A percentile compares a stretch with the other conserved stretches of the same genome.
These are phyloP conservation scores for Colletotrichum tropicicola DNA, from an alignment of 2,329 filamentous ascomycete genomes.

Conservation along the genomic window DNA sequence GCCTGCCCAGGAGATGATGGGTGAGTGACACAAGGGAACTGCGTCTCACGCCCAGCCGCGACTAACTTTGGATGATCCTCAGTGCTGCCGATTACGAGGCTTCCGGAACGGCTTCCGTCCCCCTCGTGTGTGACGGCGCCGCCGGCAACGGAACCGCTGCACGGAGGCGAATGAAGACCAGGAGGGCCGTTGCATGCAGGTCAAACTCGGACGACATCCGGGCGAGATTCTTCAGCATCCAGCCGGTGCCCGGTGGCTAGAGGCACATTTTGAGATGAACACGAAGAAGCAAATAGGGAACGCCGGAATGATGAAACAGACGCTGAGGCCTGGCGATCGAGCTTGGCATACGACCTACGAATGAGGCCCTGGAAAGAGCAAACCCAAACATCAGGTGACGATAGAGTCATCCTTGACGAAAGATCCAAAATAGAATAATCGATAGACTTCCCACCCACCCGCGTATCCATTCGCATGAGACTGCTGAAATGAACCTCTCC, in stretches of 20 bases:
- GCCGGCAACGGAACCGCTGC: constrained; percentile 9
- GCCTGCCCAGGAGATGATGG: constrained; percentile 48
- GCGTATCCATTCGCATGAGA: constrained; percentile 1
- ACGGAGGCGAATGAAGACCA: not conserved
- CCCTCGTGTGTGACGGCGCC: constrained; percentile 17
- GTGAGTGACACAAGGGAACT: constrained; percentile 38
- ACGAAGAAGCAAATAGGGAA: not conserved
- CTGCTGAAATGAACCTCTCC: not conserved
- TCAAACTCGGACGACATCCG: constrained; percentile 41
- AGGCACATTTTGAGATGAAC: constrained; percentile 10
- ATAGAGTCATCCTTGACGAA: not conserved
- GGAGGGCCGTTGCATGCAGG: constrained; percentile 17
- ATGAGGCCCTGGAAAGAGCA: not conserved
- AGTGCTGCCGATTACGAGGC: constrained; percentile 41
- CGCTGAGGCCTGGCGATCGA: constrained; percentile 4
- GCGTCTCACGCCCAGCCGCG: no score
- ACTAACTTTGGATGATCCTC: not conserved
- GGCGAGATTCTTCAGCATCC: constrained; percentile 40
- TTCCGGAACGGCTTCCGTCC: constrained; percentile 36
- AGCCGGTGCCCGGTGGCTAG: constrained; percentile 31
- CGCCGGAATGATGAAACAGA: constrained; percentile 14
- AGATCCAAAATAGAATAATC: not conserved
- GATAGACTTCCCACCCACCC: not conserved
- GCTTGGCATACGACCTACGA: not conserved
- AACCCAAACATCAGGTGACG: not conserved